Conservation (phyloP, 306 rosid species). For the Prunus davidiana region DNA sequence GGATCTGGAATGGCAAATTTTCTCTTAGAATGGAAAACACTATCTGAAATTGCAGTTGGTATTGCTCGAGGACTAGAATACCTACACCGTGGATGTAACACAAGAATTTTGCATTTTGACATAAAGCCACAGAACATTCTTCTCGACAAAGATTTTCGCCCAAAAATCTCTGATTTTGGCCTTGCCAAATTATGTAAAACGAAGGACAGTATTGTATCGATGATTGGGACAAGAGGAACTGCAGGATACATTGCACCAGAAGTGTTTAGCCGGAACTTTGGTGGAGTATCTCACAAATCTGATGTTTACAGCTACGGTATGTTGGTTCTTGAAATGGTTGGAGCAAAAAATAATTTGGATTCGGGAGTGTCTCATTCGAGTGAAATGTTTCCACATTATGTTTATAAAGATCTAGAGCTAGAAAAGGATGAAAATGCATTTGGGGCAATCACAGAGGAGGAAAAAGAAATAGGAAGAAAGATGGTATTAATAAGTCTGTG, state of each 20-base stretch:
- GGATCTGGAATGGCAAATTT: conserved; percentile 8
- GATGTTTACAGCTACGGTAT: conserved; percentile 21
- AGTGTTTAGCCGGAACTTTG: conserved; percentile 8
- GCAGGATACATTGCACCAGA: conserved; percentile 18
- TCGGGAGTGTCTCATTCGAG: not conserved
- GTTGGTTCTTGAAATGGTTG: conserved; percentile 18
- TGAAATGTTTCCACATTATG: not conserved
- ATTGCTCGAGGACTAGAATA: conserved; percentile 41
- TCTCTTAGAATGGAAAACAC: conserved; percentile 16
- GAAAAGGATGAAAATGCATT: not conserved
- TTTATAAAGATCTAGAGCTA: not conserved
- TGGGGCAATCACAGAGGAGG: conserved; percentile 10
- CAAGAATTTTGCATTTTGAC: conserved; percentile 42
- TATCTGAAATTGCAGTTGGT: conserved; percentile 27
- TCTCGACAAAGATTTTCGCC: conserved; percentile 5
- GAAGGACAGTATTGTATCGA: not conserved
- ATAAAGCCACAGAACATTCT: conserved; percentile 15
- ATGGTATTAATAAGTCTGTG: conserved; percentile 35
- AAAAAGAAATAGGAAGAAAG: conserved; percentile 27
- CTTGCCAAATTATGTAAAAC: not conserved
- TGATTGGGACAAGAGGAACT: conserved; percentile 8
- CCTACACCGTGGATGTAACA: conserved; percentile 35
- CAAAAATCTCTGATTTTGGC: conserved; percentile 3
- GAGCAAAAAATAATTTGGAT: not conserved
- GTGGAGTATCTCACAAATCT: conserved; percentile 17